Percentiles rank a stretch among this genome's conserved stretches.
Conservation (phyloP, 805 yeast genomes). For the Hanseniaspora valbyensis region DNA sequence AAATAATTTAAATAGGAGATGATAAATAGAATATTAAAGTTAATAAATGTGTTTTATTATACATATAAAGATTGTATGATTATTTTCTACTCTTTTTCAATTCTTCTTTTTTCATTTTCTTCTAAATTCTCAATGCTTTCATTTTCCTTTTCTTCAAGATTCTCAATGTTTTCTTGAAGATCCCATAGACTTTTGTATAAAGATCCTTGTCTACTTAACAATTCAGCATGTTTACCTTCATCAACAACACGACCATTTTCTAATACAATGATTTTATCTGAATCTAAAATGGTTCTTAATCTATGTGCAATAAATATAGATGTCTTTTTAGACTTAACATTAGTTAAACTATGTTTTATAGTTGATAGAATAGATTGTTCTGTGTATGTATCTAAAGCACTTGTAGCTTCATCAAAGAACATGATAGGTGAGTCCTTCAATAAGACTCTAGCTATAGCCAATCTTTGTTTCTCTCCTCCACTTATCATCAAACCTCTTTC, state of each 20-base stretch:
- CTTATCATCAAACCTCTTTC: slow-evolving; percentile 98
- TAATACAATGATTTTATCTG: slow-evolving; percentile 85
- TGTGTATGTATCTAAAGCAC: slow-evolving; percentile 93
- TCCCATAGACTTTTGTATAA: slow-evolving; percentile 78
- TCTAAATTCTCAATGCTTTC: too few species aligned
- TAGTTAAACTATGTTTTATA: slow-evolving; percentile 53
- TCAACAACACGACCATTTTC: slow-evolving; percentile 70
- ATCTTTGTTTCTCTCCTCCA: slow-evolving; percentile 96
- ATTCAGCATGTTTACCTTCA: slow-evolving; percentile 68
- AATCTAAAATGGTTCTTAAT: slow-evolving; percentile 82
- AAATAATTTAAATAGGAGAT: too few species aligned
- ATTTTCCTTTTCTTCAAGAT: slow-evolving; percentile 33
- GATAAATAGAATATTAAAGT: too few species aligned
- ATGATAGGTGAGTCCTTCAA: slow-evolving; percentile 79
- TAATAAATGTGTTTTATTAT: too few species aligned
- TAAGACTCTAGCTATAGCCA: slow-evolving; percentile 86
- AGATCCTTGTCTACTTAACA: slow-evolving; percentile 45
- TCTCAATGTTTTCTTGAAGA: slow-evolving; percentile 71
- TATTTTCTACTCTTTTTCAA: neutral
- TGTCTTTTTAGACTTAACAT: slow-evolving; percentile 38
- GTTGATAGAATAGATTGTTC: slow-evolving; percentile 75
- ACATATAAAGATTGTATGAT: too few species aligned
- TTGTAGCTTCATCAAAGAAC: slow-evolving; percentile 93
- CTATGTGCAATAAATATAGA: slow-evolving; percentile 90
- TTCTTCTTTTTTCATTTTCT: slow-evolving; percentile 20